Base-by-base conservation (phyloP, 2,329 filamentous ascomycete species). In the Trichophyton schoenleinii region DNA sequence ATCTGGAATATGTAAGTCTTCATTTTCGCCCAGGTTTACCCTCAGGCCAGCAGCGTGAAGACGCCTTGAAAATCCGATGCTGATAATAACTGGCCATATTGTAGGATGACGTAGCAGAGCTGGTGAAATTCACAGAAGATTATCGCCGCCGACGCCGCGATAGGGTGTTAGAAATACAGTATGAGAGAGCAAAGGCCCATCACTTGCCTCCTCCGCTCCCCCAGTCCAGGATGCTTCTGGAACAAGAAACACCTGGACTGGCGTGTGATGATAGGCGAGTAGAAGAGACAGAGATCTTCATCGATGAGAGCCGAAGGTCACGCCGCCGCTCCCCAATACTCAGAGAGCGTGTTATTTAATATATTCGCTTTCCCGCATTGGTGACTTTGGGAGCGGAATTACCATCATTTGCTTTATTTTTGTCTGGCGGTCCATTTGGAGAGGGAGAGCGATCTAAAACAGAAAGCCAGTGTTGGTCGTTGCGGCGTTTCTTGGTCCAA, bases 81-180 rank as follows among this genome's bases (percentile, higher is more conserved):
- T 38, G 20, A 38, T 38, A 18, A 20, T 25, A 46, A 13, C 41
- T 36, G 61, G 41, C 20, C 13, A 20, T 49, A 62, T 44, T 44
- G 57, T 68, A 96, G 90, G 89, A 95, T 70, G 90, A 96, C 66
- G 89, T 97, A 55, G 81, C 90, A 49, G 85, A 87, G 65, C 83
- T 97, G 3, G 89, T 95, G 28, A 83, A 94, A 65, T 73, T 95
- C 2, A 89, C 90, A 0, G 88, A 95, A 64, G 83, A 88, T 20
- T 94, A 96, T 69, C 87, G 89, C 41, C 83, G 83, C 61, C 82
- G 81, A 61, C 81, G 82, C 58, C 79, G 79, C 61, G 78, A 80
- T 63, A 79, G 82, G 31, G 83, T 85, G 61, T 77, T 79, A 48
- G 81, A 85, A 68, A 83, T 85, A 61, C 78, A 84, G 28, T 75